Conservation (phyloP, 306 rosid genomes). For the Rosa lucieae region DNA sequence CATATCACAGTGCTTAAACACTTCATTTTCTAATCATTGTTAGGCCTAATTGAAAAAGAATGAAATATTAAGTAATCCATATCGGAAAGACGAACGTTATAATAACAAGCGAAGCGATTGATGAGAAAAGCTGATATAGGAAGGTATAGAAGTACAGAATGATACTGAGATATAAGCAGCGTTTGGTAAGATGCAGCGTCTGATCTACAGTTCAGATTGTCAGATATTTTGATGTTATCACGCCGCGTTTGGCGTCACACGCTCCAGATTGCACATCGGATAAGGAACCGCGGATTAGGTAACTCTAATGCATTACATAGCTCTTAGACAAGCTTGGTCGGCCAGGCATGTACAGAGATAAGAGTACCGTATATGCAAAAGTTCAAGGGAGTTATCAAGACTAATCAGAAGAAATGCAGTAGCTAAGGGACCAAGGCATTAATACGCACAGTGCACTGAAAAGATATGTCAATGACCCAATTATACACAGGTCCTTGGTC, state of each 20-base stretch:
- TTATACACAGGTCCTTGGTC: constrained; percentile 2
- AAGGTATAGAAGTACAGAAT: background rate
- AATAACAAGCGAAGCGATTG: background rate
- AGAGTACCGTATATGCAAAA: background rate
- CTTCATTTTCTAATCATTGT: constrained; percentile 20
- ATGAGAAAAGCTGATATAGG: background rate
- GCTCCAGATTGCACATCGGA: background rate
- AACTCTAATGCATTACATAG: background rate
- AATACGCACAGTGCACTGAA: background rate
- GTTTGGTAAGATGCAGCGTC: background rate
- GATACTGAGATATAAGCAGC: background rate
- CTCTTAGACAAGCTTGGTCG: background rate
- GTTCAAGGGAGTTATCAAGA: background rate
- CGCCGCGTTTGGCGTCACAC: background rate
- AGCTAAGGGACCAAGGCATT: constrained; percentile 10
- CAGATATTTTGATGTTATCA: background rate
- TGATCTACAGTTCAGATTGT: background rate
- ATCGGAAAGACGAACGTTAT: background rate
- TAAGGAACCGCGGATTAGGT: background rate
- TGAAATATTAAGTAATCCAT: constrained; percentile 16
- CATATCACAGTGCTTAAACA: background rate
- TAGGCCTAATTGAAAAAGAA: constrained; percentile 6
- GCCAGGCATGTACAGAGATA: background rate
- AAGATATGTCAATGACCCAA: constrained; percentile 5
- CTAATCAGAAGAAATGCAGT: background rate